A percentile compares a stretch with the other conserved stretches of the same genome.
These are phyloP conservation scores for Chenopodium quinoa DNA, from an alignment of 148 eudicot genomes.

Conservation along the genomic window DNA sequence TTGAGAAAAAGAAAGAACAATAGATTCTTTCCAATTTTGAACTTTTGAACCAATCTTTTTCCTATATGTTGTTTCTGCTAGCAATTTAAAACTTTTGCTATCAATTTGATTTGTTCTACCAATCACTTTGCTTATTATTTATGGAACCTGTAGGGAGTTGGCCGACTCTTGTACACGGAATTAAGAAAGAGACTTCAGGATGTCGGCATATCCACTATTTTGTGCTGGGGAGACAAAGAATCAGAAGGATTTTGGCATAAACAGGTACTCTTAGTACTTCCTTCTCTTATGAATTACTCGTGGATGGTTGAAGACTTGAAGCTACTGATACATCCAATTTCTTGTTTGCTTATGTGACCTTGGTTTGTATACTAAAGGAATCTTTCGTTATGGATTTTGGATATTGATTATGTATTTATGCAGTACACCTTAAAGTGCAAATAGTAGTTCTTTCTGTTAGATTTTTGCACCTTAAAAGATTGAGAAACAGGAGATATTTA, in stretches of 20 bases:
- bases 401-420: background rate
- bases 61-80: no score
- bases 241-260: constrained; percentile 94
- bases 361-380: background rate
- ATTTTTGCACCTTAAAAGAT: background rate
- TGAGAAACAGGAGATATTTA: background rate
- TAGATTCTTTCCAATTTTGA: background rate
- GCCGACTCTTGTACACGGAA: constrained; percentile 54
- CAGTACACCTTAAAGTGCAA: background rate
- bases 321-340: background rate
- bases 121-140: constrained; percentile 11
- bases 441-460: background rate
- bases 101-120: background rate
- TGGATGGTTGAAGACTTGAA: background rate
- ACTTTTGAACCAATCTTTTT: background rate
- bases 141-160: constrained; percentile 61
- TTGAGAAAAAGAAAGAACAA: background rate
- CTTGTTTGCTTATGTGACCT: constrained; percentile 1
- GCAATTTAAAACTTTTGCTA: background rate
- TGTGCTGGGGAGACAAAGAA: constrained; percentile 89
- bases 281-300: background rate
- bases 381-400: background rate
- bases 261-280: constrained; percentile 47
- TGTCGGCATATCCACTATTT: constrained; percentile 64
- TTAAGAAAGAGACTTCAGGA: constrained; percentile 64